Base-by-base conservation (phyloP, 2,329 filamentous ascomycete genomes). In the Hypoxylon rubiginosum region DNA sequence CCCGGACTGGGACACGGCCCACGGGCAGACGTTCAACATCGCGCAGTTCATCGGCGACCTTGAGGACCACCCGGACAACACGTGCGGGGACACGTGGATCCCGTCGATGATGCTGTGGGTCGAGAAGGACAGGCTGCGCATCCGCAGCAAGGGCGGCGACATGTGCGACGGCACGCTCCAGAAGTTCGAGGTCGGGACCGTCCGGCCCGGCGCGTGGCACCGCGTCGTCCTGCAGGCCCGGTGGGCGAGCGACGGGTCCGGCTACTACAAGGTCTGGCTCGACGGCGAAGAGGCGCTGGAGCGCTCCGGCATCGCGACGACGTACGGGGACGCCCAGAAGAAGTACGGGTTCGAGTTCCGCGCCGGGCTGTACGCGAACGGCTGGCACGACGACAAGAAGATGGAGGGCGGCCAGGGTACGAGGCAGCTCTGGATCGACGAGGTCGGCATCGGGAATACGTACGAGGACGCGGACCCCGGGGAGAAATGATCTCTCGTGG, bases 1-100 rank as follows among this genome's bases (percentile, higher is more conserved):
- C n/a, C 57, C 75, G 6, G 58, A 71, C 41, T 80, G 78, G 78
- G 71, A 80, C 46, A 77, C 76, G 32, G 60, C 67, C 1, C 66
- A 67, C 7, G 69, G 72, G 0, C 78, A 80, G 64, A 71, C 72
- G 26, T 80, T 76, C 66, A 77, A 78, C 56, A 69, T 80, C 46
- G 77, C 72, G 1, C 79, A 80, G 58, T 79, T 78, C 66, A 80
- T 80, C 54, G 78, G 77, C 30, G 75, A 80, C 43, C 77, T 79
- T 56, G 58, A 67, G 1, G 72, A 76, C 55, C 70, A 73, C 9
- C 58, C 60, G 3, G 58, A 64, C 36, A 70, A 69, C 51, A 69
- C 68, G 17, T 79, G 77, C 56, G 72, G 43, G 15, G 71, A 79
- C 8, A 74, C 75, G 36, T 80, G 55, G 34, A 78, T 79, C 72